Evolutionary conservation across 345 rosid genomes (phyloP).

Genomic region (Turritis glabra): DNA sequence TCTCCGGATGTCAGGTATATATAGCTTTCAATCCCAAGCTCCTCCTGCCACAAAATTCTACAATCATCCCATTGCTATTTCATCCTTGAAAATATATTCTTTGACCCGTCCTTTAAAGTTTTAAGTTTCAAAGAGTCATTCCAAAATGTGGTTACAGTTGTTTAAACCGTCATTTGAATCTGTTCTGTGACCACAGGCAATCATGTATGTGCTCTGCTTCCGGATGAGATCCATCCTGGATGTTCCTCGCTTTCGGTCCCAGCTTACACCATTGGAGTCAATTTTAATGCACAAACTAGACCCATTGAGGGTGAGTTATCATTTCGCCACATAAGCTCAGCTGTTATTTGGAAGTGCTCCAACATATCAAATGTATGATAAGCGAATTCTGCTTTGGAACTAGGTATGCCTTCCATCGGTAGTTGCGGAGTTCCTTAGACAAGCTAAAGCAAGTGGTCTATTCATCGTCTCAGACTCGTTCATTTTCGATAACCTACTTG

Average conservation of each 20-base stretch:
- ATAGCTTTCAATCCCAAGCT: background rate
- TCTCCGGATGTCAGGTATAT: slow-evolving; percentile 85
- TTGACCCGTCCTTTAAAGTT: background rate
- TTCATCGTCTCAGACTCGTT: slow-evolving; percentile 53
- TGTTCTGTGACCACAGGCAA: slow-evolving; percentile 56
- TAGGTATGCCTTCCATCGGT: slow-evolving; percentile 89
- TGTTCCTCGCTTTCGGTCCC: slow-evolving; percentile 58
- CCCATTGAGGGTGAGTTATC: slow-evolving; percentile 63
- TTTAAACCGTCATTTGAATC: background rate
- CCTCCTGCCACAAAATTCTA: background rate
- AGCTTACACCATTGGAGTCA: slow-evolving; percentile 68
- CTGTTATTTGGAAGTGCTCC: slow-evolving; percentile 1
- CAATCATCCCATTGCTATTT: background rate
- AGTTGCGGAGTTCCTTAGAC: slow-evolving; percentile 76
- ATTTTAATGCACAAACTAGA: slow-evolving; percentile 62
- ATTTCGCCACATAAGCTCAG: background rate
- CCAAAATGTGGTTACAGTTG: background rate
- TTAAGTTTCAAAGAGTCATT: background rate
- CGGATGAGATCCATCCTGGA: slow-evolving; percentile 73
- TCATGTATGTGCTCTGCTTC: slow-evolving; percentile 87
- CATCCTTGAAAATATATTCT: background rate
- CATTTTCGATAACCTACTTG: slow-evolving; percentile 55
- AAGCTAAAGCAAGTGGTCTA: slow-evolving; percentile 74
- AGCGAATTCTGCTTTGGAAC: slow-evolving; percentile 9
- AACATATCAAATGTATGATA: background rate